Evolutionary conservation across 768 basidiomycete genomes (phyloP).

Genomic region (Mycena metata): DNA sequence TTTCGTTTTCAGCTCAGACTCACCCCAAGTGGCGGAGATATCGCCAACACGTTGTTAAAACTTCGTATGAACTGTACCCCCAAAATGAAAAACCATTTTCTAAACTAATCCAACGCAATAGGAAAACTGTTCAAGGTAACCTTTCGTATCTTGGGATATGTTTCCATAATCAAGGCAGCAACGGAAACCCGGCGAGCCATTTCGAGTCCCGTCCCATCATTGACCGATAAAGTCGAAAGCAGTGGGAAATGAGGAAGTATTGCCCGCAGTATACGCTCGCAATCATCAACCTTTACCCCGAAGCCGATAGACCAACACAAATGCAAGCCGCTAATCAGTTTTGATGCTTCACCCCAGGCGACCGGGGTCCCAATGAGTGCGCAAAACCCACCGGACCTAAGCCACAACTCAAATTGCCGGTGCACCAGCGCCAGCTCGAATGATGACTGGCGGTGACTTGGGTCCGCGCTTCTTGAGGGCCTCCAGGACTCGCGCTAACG

Average conservation of each 20-base stretch:
- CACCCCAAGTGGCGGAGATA: too few species aligned
- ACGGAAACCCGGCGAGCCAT: too few species aligned
- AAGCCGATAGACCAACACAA: not conserved
- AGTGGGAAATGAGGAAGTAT: not conserved
- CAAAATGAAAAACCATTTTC: too few species aligned
- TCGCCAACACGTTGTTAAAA: too few species aligned
- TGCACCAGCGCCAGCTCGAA: not conserved
- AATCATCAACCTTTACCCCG: too few species aligned
- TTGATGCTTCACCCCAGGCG: not conserved
- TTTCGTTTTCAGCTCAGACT: too few species aligned
- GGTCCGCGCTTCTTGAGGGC: not conserved
- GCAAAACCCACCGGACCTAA: not conserved
- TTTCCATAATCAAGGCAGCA: too few species aligned
- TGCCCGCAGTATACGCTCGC: too few species aligned
- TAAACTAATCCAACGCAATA: too few species aligned
- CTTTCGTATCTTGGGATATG: too few species aligned
- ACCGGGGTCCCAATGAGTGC: not conserved
- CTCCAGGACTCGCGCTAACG: not conserved
- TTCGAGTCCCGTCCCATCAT: not conserved
- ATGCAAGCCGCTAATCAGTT: not conserved
- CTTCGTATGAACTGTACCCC: too few species aligned
- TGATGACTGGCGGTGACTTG: not conserved
- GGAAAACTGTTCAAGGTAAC: too few species aligned
- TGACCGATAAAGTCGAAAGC: not conserved
- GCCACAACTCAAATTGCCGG: not conserved